A percentile compares a stretch with the other conserved stretches of the same genome.
Evolutionary conservation across 1,284 basidiomycete species (phyloP).

Genomic region (Neonothopanus nambi): DNA sequence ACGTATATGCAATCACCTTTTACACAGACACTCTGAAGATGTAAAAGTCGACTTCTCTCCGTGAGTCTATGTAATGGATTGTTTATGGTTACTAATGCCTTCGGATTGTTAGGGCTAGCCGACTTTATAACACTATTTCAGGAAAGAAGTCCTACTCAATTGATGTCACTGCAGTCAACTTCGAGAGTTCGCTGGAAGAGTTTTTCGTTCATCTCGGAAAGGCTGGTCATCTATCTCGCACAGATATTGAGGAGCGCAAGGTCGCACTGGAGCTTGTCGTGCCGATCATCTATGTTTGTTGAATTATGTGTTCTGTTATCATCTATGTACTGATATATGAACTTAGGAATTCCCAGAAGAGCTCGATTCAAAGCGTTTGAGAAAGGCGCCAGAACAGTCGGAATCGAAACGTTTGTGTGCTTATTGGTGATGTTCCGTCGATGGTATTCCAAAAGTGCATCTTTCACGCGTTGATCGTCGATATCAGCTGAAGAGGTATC

Average conservation of each 20-base stretch:
- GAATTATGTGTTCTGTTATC: not conserved
- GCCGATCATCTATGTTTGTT: not conserved
- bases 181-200: not conserved
- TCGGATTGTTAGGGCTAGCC: not conserved
- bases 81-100: constrained; percentile 24
- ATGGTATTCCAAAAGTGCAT: constrained; percentile 5
- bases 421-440: constrained; percentile 6
- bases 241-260: not conserved
- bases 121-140: not conserved
- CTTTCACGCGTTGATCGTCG: too few species aligned
- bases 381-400: too few species aligned
- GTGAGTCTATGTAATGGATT: not conserved
- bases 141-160: not conserved
- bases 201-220: not conserved
- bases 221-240: not conserved
- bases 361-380: too few species aligned
- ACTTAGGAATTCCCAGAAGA: constrained; percentile 1
- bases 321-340: not conserved
- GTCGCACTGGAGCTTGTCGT: not conserved
- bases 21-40: too few species aligned
- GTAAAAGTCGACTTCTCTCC: too few species aligned
- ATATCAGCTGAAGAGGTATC: too few species aligned
- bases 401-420: too few species aligned
- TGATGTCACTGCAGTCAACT: not conserved
- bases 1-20: too few species aligned